Percentiles rank a stretch among this genome's conserved stretches.
phyloP scores from a whole-genome alignment of 768 basidiomycete species.

The Exsudoporus frostii region DNA sequence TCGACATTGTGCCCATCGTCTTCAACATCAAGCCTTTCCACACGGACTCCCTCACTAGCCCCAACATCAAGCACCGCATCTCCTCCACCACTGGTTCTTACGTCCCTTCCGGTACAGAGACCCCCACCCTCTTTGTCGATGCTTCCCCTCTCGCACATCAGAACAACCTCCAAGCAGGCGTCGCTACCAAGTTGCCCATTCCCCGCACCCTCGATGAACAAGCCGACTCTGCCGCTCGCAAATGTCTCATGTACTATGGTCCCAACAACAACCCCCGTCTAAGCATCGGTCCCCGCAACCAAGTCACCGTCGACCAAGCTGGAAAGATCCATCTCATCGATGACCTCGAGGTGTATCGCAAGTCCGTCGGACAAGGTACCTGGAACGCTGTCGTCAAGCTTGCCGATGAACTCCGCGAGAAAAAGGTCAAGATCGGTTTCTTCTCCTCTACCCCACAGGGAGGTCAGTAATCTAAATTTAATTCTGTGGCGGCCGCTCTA shows the following conservation, averaged over 20 bases:
- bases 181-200: slow-evolving; percentile 62
- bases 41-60: slow-evolving; percentile 73
- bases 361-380: slow-evolving; percentile 67
- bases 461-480: slow-evolving; percentile 43
- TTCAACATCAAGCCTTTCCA: slow-evolving; percentile 85
- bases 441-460: slow-evolving; percentile 96
- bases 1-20: slow-evolving; percentile 81
- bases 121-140: slow-evolving; percentile 68
- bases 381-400: slow-evolving; percentile 83
- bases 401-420: slow-evolving; percentile 79
- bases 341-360: slow-evolving; percentile 73
- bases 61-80: slow-evolving; percentile 80
- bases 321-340: slow-evolving; percentile 86
- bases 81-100: slow-evolving; percentile 78
- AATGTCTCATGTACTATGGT: slow-evolving; percentile 79
- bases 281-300: slow-evolving; percentile 77
- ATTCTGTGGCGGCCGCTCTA: slow-evolving; percentile 14
- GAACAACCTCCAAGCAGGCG: slow-evolving; percentile 41
- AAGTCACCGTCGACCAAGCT: slow-evolving; percentile 83
- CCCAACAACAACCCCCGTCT: slow-evolving; percentile 83
- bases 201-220: slow-evolving; percentile 79
- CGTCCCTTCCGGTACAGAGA: slow-evolving; percentile 72
- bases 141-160: slow-evolving; percentile 45
- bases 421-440: slow-evolving; percentile 87
- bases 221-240: slow-evolving; percentile 83